phyloP scores from a whole-genome alignment of 2,329 filamentous ascomycete genomes.

The Colletotrichum cordylinicola region DNA sequence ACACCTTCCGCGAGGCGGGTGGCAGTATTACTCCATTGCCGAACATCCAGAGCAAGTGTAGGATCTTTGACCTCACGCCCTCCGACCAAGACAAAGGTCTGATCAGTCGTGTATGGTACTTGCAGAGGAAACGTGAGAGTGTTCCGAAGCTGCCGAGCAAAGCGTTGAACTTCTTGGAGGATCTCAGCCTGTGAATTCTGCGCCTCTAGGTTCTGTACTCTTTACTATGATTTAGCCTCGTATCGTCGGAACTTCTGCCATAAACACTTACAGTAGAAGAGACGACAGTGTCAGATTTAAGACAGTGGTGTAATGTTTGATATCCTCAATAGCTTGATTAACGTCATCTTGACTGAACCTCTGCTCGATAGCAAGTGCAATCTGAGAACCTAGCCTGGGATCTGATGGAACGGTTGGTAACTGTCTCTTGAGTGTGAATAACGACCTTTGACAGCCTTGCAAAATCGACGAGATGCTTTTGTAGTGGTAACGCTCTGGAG shows the following conservation, averaged over 20 bases:
- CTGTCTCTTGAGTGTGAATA: neutral
- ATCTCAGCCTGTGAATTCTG: neutral
- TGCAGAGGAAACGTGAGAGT: neutral
- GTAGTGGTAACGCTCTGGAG: neutral
- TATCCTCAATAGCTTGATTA: neutral
- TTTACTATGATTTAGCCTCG: neutral
- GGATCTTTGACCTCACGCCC: neutral
- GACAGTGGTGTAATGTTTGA: neutral
- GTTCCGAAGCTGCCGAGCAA: neutral
- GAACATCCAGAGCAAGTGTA: neutral
- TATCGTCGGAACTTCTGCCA: neutral
- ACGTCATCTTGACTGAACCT: neutral
- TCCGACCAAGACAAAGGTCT: neutral
- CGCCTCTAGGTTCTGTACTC: neutral
- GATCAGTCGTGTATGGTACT: neutral
- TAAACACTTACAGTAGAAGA: neutral
- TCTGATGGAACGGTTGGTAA: neutral
- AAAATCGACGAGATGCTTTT: neutral
- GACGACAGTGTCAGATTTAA: neutral
- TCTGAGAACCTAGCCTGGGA: neutral
- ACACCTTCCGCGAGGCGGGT: neutral
- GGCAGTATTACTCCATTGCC: neutral
- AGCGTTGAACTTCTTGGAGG: neutral
- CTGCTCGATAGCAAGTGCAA: neutral
- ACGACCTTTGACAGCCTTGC: neutral